Evolutionary conservation across 2,329 filamentous ascomycete genomes (phyloP).

Genomic region (Hypoxylon rubiginosum): DNA sequence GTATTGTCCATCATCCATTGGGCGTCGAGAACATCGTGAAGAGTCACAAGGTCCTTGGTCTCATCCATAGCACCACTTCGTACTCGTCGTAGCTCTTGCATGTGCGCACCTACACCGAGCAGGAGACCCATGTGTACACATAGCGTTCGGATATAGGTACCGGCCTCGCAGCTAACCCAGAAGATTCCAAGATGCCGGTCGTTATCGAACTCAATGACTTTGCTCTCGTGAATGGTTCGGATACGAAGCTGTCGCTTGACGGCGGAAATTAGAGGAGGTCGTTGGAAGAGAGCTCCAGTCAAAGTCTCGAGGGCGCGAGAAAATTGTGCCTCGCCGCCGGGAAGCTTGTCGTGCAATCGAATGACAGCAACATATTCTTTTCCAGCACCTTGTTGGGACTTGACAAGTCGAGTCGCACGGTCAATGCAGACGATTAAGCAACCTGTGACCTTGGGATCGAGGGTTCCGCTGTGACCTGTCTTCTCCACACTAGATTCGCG

Average conservation of each 20-base stretch:
- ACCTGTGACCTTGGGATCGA: constrained; percentile 97
- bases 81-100: constrained; percentile 97
- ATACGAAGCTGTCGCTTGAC: constrained; percentile 99
- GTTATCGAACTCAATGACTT: constrained; percentile 97
- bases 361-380: constrained; percentile 99
- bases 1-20: constrained; percentile 98
- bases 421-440: constrained; percentile 88
- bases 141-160: constrained; percentile 98
- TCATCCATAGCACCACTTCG: constrained; percentile 96
- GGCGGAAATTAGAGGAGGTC: constrained; percentile 95
- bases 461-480: constrained; percentile 97
- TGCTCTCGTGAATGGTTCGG: constrained; percentile 97
- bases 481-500: constrained; percentile 79
- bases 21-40: constrained; percentile 95
- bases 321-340: constrained; percentile 93
- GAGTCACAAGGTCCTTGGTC: constrained; percentile 86
- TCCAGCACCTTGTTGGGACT: constrained; percentile 98
- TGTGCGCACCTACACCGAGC: constrained; percentile 89
- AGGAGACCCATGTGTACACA: constrained; percentile 90
- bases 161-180: constrained; percentile 99
- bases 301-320: constrained; percentile 94
- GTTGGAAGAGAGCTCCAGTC: constrained; percentile 96
- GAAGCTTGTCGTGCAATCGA: constrained; percentile 93
- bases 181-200: constrained; percentile 97
- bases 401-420: constrained; percentile 95